A percentile compares a stretch with the other conserved stretches of the same genome.
These are phyloP conservation scores for Arthrobotrys musiformis DNA, from an alignment of 2,329 filamentous ascomycete species.

Conservation along the genomic window DNA sequence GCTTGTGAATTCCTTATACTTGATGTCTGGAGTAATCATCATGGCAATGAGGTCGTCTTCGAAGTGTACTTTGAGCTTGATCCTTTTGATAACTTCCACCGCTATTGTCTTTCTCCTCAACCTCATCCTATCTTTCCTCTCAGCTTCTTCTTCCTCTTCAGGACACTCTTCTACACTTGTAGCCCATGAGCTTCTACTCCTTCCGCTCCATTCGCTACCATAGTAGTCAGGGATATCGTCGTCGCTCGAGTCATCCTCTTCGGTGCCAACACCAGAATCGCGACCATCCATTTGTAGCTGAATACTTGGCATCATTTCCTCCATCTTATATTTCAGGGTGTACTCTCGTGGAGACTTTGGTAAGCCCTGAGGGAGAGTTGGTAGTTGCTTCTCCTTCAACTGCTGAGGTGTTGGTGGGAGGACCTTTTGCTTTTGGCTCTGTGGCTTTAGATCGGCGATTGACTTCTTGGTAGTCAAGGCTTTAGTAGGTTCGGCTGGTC, in stretches of 20 bases:
- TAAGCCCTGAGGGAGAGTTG: conserved; percentile 61
- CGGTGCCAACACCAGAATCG: conserved; percentile 63
- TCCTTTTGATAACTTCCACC: conserved; percentile 64
- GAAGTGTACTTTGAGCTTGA: conserved; percentile 87
- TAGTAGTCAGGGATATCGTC: conserved; percentile 73
- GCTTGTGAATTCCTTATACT: conserved; percentile 80
- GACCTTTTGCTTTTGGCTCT: not conserved
- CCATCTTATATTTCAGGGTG: conserved; percentile 60
- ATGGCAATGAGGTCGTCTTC: conserved; percentile 91
- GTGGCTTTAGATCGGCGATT: conserved; percentile 66
- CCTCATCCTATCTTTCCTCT: conserved; percentile 66
- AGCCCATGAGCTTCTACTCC: conserved; percentile 63
- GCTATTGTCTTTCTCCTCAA: conserved; percentile 57
- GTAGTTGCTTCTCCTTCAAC: conserved; percentile 71
- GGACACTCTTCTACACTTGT: conserved; percentile 68
- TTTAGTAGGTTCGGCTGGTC: not conserved
- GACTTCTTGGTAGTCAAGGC: conserved; percentile 17
- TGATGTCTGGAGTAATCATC: conserved; percentile 78
- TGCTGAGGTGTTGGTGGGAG: conserved; percentile 71
- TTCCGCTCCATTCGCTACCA: conserved; percentile 61
- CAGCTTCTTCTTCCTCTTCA: conserved; percentile 83
- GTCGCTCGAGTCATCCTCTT: conserved; percentile 70
- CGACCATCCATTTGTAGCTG: conserved; percentile 57
- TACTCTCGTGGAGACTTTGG: conserved; percentile 60
- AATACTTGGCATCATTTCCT: conserved; percentile 57